Evolutionary conservation across 768 basidiomycete genomes (phyloP).

Genomic region (Steccherinum ochraceum): DNA sequence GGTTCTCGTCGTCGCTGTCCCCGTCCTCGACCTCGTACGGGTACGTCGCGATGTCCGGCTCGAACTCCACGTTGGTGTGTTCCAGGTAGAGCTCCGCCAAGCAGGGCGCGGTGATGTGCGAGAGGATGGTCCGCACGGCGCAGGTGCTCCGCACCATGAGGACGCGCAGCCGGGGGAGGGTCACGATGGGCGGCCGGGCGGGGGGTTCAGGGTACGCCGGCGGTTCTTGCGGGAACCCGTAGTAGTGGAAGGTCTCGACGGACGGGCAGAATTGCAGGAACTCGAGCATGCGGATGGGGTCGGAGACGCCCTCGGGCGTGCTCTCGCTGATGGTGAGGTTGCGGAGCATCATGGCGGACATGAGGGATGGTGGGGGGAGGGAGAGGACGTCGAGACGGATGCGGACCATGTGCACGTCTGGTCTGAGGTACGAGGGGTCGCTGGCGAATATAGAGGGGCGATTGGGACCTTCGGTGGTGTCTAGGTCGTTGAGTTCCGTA

Average conservation of each 20-base stretch:
- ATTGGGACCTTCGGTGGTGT: neutral
- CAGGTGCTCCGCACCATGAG: conserved; percentile 55
- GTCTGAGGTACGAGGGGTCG: conserved; percentile 13
- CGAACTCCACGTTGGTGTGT: conserved; percentile 60
- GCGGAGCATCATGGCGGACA: conserved; percentile 49
- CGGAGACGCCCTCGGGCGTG: conserved; percentile 31
- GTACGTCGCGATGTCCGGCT: conserved; percentile 18
- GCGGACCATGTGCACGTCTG: conserved; percentile 20
- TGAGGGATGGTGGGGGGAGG: conserved; percentile 40
- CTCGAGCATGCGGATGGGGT: conserved; percentile 45
- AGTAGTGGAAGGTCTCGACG: conserved; percentile 52
- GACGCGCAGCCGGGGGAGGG: conserved; percentile 52
- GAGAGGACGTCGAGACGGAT: conserved; percentile 44
- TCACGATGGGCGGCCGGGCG: conserved; percentile 31
- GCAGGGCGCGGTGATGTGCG: conserved; percentile 53
- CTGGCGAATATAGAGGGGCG: neutral
- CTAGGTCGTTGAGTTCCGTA: conserved; percentile 1
- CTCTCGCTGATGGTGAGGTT: conserved; percentile 52
- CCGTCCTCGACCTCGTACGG: conserved; percentile 40
- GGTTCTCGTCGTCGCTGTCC: conserved; percentile 69
- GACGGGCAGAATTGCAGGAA: conserved; percentile 59
- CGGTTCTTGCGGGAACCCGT: conserved; percentile 45
- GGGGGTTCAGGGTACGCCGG: conserved; percentile 11
- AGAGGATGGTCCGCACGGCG: conserved; percentile 58
- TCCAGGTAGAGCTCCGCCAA: conserved; percentile 57